Evolutionary conservation across 108 stramenopile genomes (phyloP).

Genomic region (Discostella stelligeroides): DNA sequence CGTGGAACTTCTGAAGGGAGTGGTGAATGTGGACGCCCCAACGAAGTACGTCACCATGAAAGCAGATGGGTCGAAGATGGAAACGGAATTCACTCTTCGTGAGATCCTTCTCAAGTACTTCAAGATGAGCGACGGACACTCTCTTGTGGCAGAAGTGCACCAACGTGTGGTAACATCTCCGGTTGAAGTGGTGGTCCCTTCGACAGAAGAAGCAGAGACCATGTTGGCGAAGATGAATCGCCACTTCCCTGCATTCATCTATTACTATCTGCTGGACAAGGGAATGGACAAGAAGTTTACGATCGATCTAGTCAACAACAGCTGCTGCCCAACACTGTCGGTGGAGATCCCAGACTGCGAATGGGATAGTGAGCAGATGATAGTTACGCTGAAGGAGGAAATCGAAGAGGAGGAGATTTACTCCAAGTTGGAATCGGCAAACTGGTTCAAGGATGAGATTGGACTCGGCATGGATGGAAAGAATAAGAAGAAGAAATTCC

Average conservation of each 20-base stretch:
- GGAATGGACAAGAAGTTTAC: neutral
- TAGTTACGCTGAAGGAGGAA: neutral
- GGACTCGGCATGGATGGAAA: no score
- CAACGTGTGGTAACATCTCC: neutral
- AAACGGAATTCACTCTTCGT: neutral
- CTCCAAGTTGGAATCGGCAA: neutral
- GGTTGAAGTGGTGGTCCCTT: neutral
- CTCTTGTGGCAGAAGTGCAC: neutral
- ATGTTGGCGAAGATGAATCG: neutral
- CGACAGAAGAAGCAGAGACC: neutral
- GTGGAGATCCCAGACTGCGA: neutral
- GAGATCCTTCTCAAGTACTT: neutral
- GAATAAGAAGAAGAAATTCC: no score
- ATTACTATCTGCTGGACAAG: neutral
- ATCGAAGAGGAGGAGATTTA: neutral
- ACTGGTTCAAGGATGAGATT: constrained; percentile 1
- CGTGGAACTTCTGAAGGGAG: neutral
- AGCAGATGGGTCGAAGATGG: neutral
- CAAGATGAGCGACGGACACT: neutral
- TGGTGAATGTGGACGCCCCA: neutral
- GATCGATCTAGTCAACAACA: constrained; percentile 2
- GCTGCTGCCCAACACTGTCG: neutral
- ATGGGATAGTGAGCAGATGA: neutral
- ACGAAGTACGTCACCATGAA: neutral
- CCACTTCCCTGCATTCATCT: neutral